These are phyloP conservation scores for Neofusicoccum umdonicola DNA, from an alignment of 2,329 filamentous ascomycete species.

Conservation along the genomic window DNA sequence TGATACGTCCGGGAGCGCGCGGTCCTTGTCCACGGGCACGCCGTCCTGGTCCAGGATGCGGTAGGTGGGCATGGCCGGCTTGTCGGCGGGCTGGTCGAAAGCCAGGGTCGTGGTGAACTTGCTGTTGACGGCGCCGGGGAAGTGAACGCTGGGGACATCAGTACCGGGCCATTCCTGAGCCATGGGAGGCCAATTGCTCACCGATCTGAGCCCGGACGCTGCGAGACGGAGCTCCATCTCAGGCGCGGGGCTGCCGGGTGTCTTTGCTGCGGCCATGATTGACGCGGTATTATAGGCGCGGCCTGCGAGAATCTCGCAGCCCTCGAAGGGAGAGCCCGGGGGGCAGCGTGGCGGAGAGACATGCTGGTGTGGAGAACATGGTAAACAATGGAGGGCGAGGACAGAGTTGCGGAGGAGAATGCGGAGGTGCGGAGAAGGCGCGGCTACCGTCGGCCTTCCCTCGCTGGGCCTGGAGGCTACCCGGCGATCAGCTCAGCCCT, in stretches of 20 bases:
- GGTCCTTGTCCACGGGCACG: conserved; percentile 70
- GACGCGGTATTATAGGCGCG: background rate
- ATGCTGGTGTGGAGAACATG: conserved; percentile 30
- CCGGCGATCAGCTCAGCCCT: conserved; percentile 15
- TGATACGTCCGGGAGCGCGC: conserved; percentile 64
- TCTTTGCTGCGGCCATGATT: conserved; percentile 1
- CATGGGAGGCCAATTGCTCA: conserved; percentile 34
- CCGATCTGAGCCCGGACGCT: conserved; percentile 59
- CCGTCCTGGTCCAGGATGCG: conserved; percentile 89
- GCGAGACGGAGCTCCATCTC: conserved; percentile 50
- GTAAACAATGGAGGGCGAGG: conserved; percentile 9
- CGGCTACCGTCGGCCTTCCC: conserved; percentile 28
- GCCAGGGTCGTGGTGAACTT: conserved; percentile 79
- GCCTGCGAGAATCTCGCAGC: conserved; percentile 20
- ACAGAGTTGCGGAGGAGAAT: conserved; percentile 22
- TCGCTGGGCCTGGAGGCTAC: background rate
- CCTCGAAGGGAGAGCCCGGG: conserved; percentile 17
- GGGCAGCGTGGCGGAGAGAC: conserved; percentile 33
- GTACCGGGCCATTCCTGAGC: background rate
- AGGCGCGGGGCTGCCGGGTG: background rate
- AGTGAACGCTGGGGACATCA: conserved; percentile 54
- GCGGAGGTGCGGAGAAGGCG: conserved; percentile 11
- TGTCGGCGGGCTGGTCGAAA: conserved; percentile 72
- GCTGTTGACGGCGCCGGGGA: conserved; percentile 93
- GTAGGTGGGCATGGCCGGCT: conserved; percentile 82